Evolutionary conservation across 768 basidiomycete species (phyloP), one percentile per base, ranked within the genome.

Genomic region (Serendipita indica): DNA sequence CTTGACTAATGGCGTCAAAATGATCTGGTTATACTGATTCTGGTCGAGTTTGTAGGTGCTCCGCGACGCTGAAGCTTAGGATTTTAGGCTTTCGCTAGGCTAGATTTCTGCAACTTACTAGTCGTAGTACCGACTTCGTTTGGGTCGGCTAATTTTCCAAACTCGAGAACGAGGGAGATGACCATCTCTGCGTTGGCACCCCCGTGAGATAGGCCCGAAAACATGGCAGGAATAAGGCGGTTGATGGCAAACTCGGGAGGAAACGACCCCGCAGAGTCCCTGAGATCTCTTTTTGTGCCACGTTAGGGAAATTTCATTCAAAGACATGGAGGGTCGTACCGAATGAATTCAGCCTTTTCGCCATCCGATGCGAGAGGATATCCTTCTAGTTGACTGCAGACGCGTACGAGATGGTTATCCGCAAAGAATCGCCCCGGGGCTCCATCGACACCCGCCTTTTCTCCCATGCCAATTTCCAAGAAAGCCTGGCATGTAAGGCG

Each of bases 171-270:
- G 2, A 98, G 74, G 1, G 94, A 91, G 10, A 97, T 73, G 58
- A 96, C 86, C 1, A 77, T 72, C 0, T 82, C 77, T 3, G 89
- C 87, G 18, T 85, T 79, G 33, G 84, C 75, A 39, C 89, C 84
- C 27, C 87, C 87, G 63, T 77, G 84, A 67, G 91, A 83, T 27
- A 91, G 74, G 4, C 88, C 83, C 2, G 81, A 79, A 2, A 86
- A 70, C 2, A 99, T 75, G 0, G 89, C 84, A 2, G 96, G 96
- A 0, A 99, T 76, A n/a, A 99, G 80, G 34, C 85, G 83, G 67
- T 85, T 79, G 0, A 84, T 80, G 0, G 84, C 76, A 67, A 97
- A 97, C 63, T 91, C 89, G 0, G 81, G 73, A 2, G 96, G 94
- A 58, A 99, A 83, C 0, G 86, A 82, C 13, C 81, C 75, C 0